Conservation (phyloP, 495 filamentous ascomycete genomes). For the Hypoxylon rickii region DNA sequence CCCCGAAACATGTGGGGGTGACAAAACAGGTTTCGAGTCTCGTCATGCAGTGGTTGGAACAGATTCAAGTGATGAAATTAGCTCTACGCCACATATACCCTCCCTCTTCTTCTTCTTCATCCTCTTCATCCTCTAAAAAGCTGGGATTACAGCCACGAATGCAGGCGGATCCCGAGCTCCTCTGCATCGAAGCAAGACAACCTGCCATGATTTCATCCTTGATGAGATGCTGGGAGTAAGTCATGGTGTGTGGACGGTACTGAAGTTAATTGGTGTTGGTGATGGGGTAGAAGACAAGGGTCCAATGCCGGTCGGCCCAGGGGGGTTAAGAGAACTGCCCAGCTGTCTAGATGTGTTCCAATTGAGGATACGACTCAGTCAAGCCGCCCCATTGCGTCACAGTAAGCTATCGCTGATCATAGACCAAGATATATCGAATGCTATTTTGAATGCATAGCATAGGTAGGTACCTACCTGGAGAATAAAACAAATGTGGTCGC, state of each 20-base stretch:
- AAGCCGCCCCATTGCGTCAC: slow-evolving; percentile 28
- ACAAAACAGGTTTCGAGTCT: slow-evolving; percentile 31
- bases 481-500: slow-evolving; percentile 24
- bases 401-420: slow-evolving; percentile 6
- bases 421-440: slow-evolving; percentile 5
- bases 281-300: slow-evolving; percentile 4
- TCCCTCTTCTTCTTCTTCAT: not conserved
- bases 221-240: not conserved
- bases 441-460: slow-evolving; percentile 6
- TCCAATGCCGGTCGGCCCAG: slow-evolving; percentile 7
- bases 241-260: not conserved
- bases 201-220: slow-evolving; percentile 22
- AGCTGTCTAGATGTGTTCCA: slow-evolving; percentile 7
- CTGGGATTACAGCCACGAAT: slow-evolving; percentile 14
- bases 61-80: slow-evolving; percentile 20
- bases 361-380: slow-evolving; percentile 26
- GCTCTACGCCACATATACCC: slow-evolving; percentile 7
- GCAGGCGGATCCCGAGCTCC: not conserved
- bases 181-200: no score
- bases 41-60: slow-evolving; percentile 8
- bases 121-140: not conserved
- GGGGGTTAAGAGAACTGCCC: not conserved
- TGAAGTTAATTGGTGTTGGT: slow-evolving; percentile 13
- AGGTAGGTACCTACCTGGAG: no score
- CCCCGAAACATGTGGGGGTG: slow-evolving; percentile 5